Conservation (phyloP, 2,329 filamentous ascomycete genomes). For the Leptographium wingfieldii region DNA sequence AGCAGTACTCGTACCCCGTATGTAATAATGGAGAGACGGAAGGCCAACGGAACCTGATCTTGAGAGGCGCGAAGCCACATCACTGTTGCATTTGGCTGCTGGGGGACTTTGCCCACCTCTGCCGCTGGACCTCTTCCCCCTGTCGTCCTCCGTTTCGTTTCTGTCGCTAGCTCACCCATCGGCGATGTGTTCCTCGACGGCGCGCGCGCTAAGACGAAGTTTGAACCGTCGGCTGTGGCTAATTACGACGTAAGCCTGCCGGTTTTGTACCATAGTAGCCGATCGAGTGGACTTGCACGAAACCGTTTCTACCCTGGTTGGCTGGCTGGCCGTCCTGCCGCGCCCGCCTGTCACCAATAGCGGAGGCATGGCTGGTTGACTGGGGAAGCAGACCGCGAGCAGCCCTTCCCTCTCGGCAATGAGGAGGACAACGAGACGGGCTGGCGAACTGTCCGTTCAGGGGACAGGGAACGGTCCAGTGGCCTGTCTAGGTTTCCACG, state of each 20-base stretch:
- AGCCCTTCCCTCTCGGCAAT: too few relatives aligned
- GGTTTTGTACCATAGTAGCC: not conserved
- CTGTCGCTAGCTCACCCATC: not conserved
- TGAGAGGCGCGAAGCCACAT: not conserved
- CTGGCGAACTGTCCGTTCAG: too few relatives aligned
- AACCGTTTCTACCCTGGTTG: not conserved
- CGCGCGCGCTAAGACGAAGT: not conserved
- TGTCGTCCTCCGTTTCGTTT: not conserved
- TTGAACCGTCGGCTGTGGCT: not conserved
- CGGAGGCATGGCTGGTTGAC: not conserved
- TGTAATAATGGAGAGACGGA: not conserved
- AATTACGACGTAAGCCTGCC: not conserved
- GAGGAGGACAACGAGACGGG: too few relatives aligned
- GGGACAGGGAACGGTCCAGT: too few relatives aligned
- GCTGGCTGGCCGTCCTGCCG: not conserved
- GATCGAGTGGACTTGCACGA: not conserved
- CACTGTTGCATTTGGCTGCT: not conserved
- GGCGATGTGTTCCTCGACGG: constrained; percentile 1
- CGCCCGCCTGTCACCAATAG: not conserved
- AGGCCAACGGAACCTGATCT: too few relatives aligned
- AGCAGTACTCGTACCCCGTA: too few relatives aligned
- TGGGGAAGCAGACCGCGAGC: too few relatives aligned
- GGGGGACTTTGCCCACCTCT: too few relatives aligned
- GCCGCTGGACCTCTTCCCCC: not conserved
- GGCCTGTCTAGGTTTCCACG: too few relatives aligned